Conservation (phyloP, 2,329 filamentous ascomycete genomes). For the Penicillium thymicola region DNA sequence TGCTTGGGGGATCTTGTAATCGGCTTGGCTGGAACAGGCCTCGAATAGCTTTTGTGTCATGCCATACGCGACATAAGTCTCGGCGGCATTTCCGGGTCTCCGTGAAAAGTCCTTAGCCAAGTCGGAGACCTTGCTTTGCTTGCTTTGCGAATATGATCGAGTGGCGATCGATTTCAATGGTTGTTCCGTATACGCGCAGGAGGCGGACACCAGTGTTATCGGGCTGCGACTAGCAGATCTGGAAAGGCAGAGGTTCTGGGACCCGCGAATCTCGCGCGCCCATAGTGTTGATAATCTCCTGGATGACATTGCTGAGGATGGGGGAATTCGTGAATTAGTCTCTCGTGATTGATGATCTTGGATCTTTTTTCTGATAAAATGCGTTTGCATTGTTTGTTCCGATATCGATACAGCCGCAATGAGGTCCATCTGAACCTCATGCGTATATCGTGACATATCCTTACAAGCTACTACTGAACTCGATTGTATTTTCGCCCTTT, state of each 20-base stretch:
- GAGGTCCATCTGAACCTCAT: neutral
- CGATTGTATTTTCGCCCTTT: neutral
- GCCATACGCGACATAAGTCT: constrained; percentile 75
- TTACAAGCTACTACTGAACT: neutral
- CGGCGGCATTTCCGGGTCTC: constrained; percentile 45
- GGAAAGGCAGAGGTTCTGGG: constrained; percentile 16
- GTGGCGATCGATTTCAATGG: constrained; percentile 6
- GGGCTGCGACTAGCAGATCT: constrained; percentile 11
- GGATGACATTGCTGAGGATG: constrained; percentile 22
- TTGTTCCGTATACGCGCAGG: constrained; percentile 12
- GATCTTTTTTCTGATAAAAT: constrained; percentile 13
- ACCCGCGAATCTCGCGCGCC: constrained; percentile 17
- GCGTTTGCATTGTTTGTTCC: constrained; percentile 34
- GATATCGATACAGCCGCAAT: neutral
- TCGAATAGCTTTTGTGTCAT: constrained; percentile 76
- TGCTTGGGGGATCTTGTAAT: constrained; percentile 71
- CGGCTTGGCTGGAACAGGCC: constrained; percentile 67
- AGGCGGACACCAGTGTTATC: neutral
- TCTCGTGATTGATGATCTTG: constrained; percentile 13
- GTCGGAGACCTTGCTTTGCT: constrained; percentile 24
- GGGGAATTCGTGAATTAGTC: constrained; percentile 6
- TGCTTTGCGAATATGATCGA: constrained; percentile 17
- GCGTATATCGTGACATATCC: neutral
- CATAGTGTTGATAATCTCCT: constrained; percentile 19
- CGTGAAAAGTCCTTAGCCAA: constrained; percentile 32